A percentile compares a stretch with the other conserved stretches of the same genome.
These are phyloP conservation scores for Pleurotus cornucopiae DNA, from an alignment of 768 basidiomycete species.

Conservation along the genomic window DNA sequence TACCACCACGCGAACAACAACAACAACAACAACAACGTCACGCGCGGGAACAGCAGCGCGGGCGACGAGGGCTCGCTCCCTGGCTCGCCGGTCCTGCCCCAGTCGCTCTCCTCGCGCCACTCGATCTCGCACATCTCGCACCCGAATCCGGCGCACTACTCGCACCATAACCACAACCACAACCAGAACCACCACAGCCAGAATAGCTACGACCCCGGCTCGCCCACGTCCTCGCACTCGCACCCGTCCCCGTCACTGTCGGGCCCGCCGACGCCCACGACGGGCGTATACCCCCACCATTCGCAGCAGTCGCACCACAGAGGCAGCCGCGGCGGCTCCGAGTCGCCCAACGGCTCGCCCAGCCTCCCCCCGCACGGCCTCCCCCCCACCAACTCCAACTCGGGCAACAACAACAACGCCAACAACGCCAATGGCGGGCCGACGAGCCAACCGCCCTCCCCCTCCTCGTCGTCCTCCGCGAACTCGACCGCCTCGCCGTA, in stretches of 20 bases:
- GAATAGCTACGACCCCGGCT: slow-evolving; percentile 39
- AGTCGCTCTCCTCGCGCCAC: slow-evolving; percentile 44
- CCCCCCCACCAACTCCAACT: slow-evolving; percentile 17
- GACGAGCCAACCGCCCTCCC: too few relatives aligned
- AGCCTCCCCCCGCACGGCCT: slow-evolving; percentile 20
- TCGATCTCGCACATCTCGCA: slow-evolving; percentile 60
- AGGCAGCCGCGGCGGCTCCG: slow-evolving; percentile 18
- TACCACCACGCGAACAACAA: slow-evolving; percentile 9
- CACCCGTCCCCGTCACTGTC: slow-evolving; percentile 24
- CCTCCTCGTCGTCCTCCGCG: too few relatives aligned
- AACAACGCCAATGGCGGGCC: too few relatives aligned
- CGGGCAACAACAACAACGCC: not conserved
- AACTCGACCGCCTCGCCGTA: too few relatives aligned
- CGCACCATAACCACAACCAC: slow-evolving; percentile 16
- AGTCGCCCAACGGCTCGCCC: slow-evolving; percentile 23
- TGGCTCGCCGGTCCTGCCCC: slow-evolving; percentile 20
- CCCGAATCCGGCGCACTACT: slow-evolving; percentile 30
- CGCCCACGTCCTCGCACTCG: slow-evolving; percentile 44
- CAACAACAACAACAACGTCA: too few relatives aligned
- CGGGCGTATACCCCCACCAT: slow-evolving; percentile 29
- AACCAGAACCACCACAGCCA: slow-evolving; percentile 18
- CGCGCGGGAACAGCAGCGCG: too few relatives aligned
- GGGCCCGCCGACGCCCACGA: slow-evolving; percentile 38
- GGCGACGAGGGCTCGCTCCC: slow-evolving; percentile 11
- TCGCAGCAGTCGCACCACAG: slow-evolving; percentile 23